These are phyloP conservation scores for Inosperma sp. DNA, from an alignment of 768 basidiomycete species.

Conservation along the genomic window DNA sequence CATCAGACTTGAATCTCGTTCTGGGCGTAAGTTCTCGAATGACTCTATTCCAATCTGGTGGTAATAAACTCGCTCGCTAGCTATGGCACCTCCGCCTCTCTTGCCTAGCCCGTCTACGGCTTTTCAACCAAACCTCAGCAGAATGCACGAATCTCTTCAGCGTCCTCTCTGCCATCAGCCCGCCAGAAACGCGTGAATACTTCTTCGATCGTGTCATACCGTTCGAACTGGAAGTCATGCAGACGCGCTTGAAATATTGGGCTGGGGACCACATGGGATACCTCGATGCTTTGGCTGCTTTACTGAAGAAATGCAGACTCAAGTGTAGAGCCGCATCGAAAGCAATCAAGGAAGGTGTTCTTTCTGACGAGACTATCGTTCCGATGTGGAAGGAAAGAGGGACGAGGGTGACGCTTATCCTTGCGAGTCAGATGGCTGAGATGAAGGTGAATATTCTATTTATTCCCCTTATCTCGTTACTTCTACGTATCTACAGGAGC, in stretches of 20 bases:
- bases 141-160: slow-evolving; percentile 79
- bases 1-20: slow-evolving; percentile 60
- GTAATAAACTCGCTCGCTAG: slow-evolving; percentile 30
- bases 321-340: slow-evolving; percentile 39
- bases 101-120: slow-evolving; percentile 70
- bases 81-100: slow-evolving; percentile 83
- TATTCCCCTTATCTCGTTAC: neutral
- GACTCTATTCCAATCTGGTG: neutral
- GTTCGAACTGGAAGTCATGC: slow-evolving; percentile 64
- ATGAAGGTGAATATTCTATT: slow-evolving; percentile 74
- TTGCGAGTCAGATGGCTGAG: slow-evolving; percentile 78
- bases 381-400: slow-evolving; percentile 85
- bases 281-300: slow-evolving; percentile 63
- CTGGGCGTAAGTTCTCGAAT: slow-evolving; percentile 50
- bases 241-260: slow-evolving; percentile 76
- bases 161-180: slow-evolving; percentile 57
- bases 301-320: slow-evolving; percentile 57
- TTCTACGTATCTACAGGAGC: too few relatives aligned
- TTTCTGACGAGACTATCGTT: slow-evolving; percentile 33
- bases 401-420: slow-evolving; percentile 67
- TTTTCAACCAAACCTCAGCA: slow-evolving; percentile 83
- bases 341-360: slow-evolving; percentile 8
- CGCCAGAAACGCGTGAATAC: slow-evolving; percentile 47
- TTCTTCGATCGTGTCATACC: slow-evolving; percentile 58
- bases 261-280: slow-evolving; percentile 76